These are phyloP conservation scores for Discostella stelligera DNA, from an alignment of 352 stramenopile genomes.

Conservation along the genomic window DNA sequence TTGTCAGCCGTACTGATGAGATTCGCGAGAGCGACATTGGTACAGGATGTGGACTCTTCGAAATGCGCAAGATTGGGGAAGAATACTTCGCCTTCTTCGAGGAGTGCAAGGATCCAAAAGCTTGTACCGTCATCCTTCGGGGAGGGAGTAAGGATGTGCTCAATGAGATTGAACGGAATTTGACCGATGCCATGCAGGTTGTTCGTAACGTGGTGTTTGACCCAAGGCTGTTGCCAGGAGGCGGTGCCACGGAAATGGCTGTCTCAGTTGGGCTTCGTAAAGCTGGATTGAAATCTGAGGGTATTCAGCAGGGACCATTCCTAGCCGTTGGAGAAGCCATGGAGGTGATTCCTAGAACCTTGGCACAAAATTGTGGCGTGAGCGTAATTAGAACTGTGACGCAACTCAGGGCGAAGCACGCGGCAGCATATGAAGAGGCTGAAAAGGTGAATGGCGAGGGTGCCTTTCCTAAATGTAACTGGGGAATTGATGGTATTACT, in stretches of 20 bases:
- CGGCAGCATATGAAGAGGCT: slow-evolving; percentile 58
- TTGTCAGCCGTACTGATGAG: slow-evolving; percentile 97
- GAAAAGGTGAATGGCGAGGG: slow-evolving; percentile 42
- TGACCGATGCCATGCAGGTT: slow-evolving; percentile 99
- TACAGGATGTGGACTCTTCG: slow-evolving; percentile 97
- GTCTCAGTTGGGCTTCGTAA: slow-evolving; percentile 90
- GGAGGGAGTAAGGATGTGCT: slow-evolving; percentile 99
- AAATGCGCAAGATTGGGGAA: slow-evolving; percentile 92
- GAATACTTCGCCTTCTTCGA: slow-evolving; percentile 99
- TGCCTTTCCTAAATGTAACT: slow-evolving; percentile 69
- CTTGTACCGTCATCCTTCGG: slow-evolving; percentile 97
- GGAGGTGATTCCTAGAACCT: slow-evolving; percentile 98
- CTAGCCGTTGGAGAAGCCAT: slow-evolving; percentile 95
- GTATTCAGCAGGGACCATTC: slow-evolving; percentile 97
- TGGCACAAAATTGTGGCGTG: slow-evolving; percentile 98
- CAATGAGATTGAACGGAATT: slow-evolving; percentile 99
- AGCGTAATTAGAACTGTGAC: slow-evolving; percentile 98
- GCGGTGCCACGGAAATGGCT: slow-evolving; percentile 98
- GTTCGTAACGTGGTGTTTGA: slow-evolving; percentile 99
- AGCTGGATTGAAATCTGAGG: slow-evolving; percentile 89
- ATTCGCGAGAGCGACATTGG: slow-evolving; percentile 99
- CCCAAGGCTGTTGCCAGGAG: slow-evolving; percentile 92
- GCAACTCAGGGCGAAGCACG: slow-evolving; percentile 91
- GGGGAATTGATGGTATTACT: slow-evolving; percentile 87
- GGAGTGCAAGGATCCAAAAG: slow-evolving; percentile 96